A percentile compares a stretch with the other conserved stretches of the same genome.
phyloP scores from a whole-genome alignment of 495 filamentous ascomycete genomes.

The Cercophora samala region DNA sequence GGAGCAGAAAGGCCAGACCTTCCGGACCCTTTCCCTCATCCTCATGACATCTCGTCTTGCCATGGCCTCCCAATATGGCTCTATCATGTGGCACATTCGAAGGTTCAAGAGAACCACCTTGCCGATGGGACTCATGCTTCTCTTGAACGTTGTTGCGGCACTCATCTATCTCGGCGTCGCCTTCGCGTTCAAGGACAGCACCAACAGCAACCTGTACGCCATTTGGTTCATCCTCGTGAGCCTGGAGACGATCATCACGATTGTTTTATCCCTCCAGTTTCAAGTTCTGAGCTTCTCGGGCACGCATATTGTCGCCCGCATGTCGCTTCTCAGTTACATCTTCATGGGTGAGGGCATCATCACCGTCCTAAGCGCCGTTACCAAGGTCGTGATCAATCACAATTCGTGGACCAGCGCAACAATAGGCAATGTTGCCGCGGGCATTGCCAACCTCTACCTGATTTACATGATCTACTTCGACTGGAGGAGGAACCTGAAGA shows the following conservation, averaged over 20 bases:
- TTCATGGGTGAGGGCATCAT: conserved; percentile 64
- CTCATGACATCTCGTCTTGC: conserved; percentile 57
- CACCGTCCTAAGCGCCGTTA: conserved; percentile 26
- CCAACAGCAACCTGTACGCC: conserved; percentile 18
- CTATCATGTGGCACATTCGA: conserved; percentile 46
- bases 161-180: conserved; percentile 52
- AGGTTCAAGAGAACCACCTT: conserved; percentile 33
- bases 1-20: conserved; percentile 44
- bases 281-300: conserved; percentile 58
- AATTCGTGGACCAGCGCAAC: conserved; percentile 24
- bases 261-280: conserved; percentile 50
- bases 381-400: conserved; percentile 28
- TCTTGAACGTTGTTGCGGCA: conserved; percentile 41
- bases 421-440: conserved; percentile 10
- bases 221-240: conserved; percentile 56
- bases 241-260: conserved; percentile 51
- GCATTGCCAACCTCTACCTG: conserved; percentile 5
- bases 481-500: conserved; percentile 3
- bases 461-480: conserved; percentile 19
- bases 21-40: conserved; percentile 55
- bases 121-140: conserved; percentile 41
- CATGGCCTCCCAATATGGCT: conserved; percentile 54
- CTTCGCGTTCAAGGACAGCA: conserved; percentile 34
- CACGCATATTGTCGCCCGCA: conserved; percentile 61
- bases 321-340: conserved; percentile 64